Evolutionary conservation across 148 eudicot genomes (phyloP).

Genomic region (Camellia japonica): DNA sequence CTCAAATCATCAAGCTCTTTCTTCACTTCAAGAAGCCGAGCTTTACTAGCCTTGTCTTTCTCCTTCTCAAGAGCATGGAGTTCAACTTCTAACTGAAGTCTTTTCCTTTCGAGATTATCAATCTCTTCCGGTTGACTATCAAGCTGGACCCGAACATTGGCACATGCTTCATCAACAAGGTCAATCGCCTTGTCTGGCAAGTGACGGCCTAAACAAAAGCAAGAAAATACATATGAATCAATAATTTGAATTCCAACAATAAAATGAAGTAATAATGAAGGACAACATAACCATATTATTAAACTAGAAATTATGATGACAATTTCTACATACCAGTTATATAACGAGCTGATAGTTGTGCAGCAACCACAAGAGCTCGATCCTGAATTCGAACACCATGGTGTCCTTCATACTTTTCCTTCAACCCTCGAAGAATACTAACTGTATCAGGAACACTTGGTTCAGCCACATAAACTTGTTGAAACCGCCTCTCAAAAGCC

Average conservation of each 20-base stretch:
- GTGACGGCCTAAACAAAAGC: slow-evolving; percentile 42
- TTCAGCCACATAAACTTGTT: slow-evolving; percentile 86
- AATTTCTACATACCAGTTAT: slow-evolving; percentile 42
- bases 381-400: slow-evolving; percentile 83
- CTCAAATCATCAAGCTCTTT: slow-evolving; percentile 63
- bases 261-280: background rate
- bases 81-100: slow-evolving; percentile 67
- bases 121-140: slow-evolving; percentile 88
- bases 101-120: slow-evolving; percentile 73
- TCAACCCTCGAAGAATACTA: slow-evolving; percentile 66
- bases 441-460: slow-evolving; percentile 72
- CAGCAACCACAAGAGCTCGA: slow-evolving; percentile 66
- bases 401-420: slow-evolving; percentile 80
- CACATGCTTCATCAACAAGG: slow-evolving; percentile 78
- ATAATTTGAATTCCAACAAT: background rate
- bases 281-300: too few species aligned
- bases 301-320: too few species aligned
- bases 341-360: slow-evolving; percentile 64
- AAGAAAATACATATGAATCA: background rate
- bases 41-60: slow-evolving; percentile 73
- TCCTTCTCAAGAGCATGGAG: slow-evolving; percentile 82
- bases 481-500: slow-evolving; percentile 78
- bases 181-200: slow-evolving; percentile 82
- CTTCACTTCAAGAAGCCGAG: slow-evolving; percentile 60
- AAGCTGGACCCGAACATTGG: slow-evolving; percentile 74